Evolutionary conservation across 306 rosid genomes (phyloP), one percentile per base, ranked within the genome.

Genomic region (Malus sylvestris): DNA sequence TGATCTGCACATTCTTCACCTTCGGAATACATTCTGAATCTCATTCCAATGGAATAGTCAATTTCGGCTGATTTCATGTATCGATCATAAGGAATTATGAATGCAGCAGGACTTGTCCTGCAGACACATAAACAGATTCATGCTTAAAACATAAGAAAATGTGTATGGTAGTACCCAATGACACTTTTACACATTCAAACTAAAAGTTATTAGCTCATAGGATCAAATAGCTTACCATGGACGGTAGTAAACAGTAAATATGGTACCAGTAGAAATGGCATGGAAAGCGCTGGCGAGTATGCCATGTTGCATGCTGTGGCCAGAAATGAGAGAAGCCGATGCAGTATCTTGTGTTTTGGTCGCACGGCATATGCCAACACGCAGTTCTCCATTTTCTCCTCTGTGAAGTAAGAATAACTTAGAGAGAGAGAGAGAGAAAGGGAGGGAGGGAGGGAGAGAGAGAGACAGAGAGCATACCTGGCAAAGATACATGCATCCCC

Each of bases 401-500:
- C 97, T 91, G 81, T 77, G 78, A 83, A 76, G 32, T 58, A 67
- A 76, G 4, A 52, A 74, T 16, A 19, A 67, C 15, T 16, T 27
- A 27, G 29, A 27, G 29, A 27, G 29, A 27, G 29, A 27, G 29
- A 2, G 29, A 27, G 46, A 16, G 45, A 23, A 23, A 16, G 45
- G 29, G 29, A 27, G 46, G n/a, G 45, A 4, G 70, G 18, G 40
- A 22, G 60, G 8, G 8, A 65, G 51, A 15, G 22, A 25, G 35
- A 44, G 62, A 27, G 61, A 60, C 10, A 14, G 68, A 67, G 66
- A 71, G 80, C 61, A 35, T 74, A 92, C 96, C 91, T 84, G 25
- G 81, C 71, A 72, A 91, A 91, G 81, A 88, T 83, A 80, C 90
- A 88, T 65, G 84, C 29, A 77, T 92, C 97, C 58, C 97, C 92